These are phyloP conservation scores for Trichophyton benhamiae DNA, from an alignment of 2,329 filamentous ascomycete species.

Conservation along the genomic window DNA sequence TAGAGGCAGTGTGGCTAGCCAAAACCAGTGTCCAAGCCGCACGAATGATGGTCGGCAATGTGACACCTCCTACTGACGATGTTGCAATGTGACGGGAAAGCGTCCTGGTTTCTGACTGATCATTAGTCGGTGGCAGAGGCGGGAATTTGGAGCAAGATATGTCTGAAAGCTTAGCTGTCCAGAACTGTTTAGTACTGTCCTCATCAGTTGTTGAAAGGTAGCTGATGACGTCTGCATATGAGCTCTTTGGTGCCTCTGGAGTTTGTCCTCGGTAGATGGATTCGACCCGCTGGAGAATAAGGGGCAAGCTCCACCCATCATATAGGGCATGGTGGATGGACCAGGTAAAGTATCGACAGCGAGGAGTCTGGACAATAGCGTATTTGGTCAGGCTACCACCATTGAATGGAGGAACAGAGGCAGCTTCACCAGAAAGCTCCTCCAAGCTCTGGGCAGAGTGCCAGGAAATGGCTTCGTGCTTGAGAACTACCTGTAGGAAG, in stretches of 20 bases:
- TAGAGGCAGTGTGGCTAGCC: constrained; percentile 22
- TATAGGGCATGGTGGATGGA: constrained; percentile 43
- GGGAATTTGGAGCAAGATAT: constrained; percentile 12
- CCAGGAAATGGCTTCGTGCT: constrained; percentile 27
- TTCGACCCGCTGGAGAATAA: constrained; percentile 28
- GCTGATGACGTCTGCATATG: constrained; percentile 18
- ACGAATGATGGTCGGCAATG: constrained; percentile 25
- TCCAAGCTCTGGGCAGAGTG: constrained; percentile 19
- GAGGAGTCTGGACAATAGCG: constrained; percentile 23
- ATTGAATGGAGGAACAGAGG: constrained; percentile 23
- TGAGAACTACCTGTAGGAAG: constrained; percentile 32
- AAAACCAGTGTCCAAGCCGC: constrained; percentile 32
- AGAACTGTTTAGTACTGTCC: constrained; percentile 13
- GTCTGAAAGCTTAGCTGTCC: constrained; percentile 13
- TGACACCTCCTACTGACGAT: constrained; percentile 11
- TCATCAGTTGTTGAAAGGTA: constrained; percentile 15
- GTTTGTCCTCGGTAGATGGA: constrained; percentile 21
- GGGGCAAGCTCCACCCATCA: constrained; percentile 37
- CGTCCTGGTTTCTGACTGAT: constrained; percentile 8
- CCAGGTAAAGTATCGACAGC: constrained; percentile 33
- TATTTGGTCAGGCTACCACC: constrained; percentile 26
- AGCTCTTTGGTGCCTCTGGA: constrained; percentile 5
- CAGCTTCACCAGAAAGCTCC: constrained; percentile 17
- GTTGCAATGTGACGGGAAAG: constrained; percentile 5
- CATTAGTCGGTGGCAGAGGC: constrained; percentile 5